Base-by-base conservation (phyloP, 2,329 filamentous ascomycete genomes). In the Diplodia sapinea region DNA sequence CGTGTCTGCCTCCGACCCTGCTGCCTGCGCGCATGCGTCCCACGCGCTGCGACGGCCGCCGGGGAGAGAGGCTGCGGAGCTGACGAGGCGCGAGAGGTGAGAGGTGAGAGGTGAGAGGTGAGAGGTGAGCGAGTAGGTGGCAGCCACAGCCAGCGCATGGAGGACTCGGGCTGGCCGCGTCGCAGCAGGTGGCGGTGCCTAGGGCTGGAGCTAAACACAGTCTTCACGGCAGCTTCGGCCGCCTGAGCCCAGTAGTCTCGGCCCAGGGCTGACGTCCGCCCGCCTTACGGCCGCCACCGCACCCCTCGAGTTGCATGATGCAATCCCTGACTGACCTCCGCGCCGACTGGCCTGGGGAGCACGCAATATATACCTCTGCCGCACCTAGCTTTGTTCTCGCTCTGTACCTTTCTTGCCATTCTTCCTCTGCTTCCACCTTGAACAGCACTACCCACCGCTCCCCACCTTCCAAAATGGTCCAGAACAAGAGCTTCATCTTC, bases 401-500 rank as follows among this genome's bases (percentile, higher is more conserved):
- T 36, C 31, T 33, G 9, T 40, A 17, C 36, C 20, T 1, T n/a
- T 43, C 55, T 59, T 20, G 55, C 55, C 55, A 8, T 43, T 26
- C 36, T 31, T 43, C 20, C 17, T 57, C 55, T 15, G 13, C 13
- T 17, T 47, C 49, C 61, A n/a, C 29, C 36, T 26, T 12, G 8
- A 12, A 11, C 29, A 38, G 5, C 47, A 33, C 20, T 17, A 2
- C 26, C 23, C 51, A 9, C 31, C 9, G 26, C 12, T 15, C n/a
- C 26, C 20, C 13, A 20, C 12, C 40, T 23, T 11, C 47, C 56
- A 55, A n/a, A 52, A 85, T 85, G 83, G 82, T 83, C 71, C 82
- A 86, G 69, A 95, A 94, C 87, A 93, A 92, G 82, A 87, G 84
- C 49, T 80, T 95, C 73, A 83, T 93, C 78, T 94, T 89, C 85